Evolutionary conservation across 2,329 filamentous ascomycete genomes (phyloP).

Genomic region (Fusarium sp.): DNA sequence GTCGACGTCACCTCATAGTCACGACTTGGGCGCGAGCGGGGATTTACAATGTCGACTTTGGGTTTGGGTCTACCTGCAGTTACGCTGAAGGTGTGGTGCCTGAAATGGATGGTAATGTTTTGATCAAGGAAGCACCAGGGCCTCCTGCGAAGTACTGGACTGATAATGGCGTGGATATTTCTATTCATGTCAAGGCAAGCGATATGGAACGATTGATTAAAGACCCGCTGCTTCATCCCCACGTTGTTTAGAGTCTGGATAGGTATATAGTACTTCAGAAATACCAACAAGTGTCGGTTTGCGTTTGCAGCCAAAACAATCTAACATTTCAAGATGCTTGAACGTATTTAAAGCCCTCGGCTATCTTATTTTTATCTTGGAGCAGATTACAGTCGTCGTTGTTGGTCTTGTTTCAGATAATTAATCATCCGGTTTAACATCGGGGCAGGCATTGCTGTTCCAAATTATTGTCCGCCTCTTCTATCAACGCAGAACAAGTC

Average conservation of each 20-base stretch:
- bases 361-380: too few species aligned
- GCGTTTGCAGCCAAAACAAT: too few species aligned
- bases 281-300: too few species aligned
- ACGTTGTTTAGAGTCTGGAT: neutral
- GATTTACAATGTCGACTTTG: constrained; percentile 48
- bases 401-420: too few species aligned
- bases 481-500: neutral
- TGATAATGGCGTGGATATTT: constrained; percentile 43
- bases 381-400: too few species aligned
- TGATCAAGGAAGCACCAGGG: constrained; percentile 46
- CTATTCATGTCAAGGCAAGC: constrained; percentile 31
- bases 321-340: too few species aligned
- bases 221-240: constrained; percentile 35
- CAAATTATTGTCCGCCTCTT: too few species aligned
- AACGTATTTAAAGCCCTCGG: too few species aligned
- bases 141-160: constrained; percentile 33
- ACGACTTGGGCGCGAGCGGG: constrained; percentile 48
- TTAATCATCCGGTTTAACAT: too few species aligned
- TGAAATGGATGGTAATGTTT: constrained; percentile 39
- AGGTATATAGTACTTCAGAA: too few species aligned
- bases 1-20: constrained; percentile 43
- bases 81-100: constrained; percentile 46
- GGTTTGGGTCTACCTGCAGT: constrained; percentile 25
- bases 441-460: too few species aligned
- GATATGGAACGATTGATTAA: constrained; percentile 36